These are phyloP conservation scores for Odontarrhena argentea DNA, from an alignment of 345 rosid species.

Conservation along the genomic window DNA sequence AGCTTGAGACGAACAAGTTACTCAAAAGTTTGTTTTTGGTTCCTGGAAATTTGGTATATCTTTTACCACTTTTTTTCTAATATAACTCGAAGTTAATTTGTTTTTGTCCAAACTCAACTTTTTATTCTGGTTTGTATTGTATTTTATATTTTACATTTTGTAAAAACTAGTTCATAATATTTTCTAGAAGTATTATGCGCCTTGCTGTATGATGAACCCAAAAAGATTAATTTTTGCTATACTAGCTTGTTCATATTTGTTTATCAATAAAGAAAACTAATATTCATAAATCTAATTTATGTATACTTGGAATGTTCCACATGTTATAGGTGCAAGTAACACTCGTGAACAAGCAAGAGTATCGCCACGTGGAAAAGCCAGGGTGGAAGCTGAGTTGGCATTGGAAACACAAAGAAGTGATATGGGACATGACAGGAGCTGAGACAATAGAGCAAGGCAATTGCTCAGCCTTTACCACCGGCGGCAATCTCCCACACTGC, in stretches of 20 bases:
- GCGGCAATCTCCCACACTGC: constrained; percentile 57
- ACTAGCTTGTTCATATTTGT: too few species aligned
- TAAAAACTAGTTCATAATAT: background rate
- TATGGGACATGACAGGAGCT: constrained; percentile 77
- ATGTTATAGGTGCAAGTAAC: constrained; percentile 57
- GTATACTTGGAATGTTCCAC: background rate
- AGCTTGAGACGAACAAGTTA: constrained; percentile 25
- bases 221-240: too few species aligned
- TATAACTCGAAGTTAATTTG: background rate
- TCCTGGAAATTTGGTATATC: constrained; percentile 29
- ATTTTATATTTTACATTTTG: background rate
- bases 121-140: background rate
- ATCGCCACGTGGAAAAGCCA: constrained; percentile 73
- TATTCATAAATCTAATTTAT: too few species aligned
- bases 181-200: background rate
- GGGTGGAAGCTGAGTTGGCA: constrained; percentile 84
- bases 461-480: constrained; percentile 56
- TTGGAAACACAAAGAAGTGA: constrained; percentile 65
- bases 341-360: constrained; percentile 62
- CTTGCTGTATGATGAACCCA: too few species aligned
- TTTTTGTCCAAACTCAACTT: background rate
- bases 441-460: constrained; percentile 88
- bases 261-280: too few species aligned
- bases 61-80: background rate
- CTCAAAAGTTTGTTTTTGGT: constrained; percentile 28